These are phyloP conservation scores for Neobulgaria alba DNA, from an alignment of 2,329 filamentous ascomycete genomes.

Conservation along the genomic window DNA sequence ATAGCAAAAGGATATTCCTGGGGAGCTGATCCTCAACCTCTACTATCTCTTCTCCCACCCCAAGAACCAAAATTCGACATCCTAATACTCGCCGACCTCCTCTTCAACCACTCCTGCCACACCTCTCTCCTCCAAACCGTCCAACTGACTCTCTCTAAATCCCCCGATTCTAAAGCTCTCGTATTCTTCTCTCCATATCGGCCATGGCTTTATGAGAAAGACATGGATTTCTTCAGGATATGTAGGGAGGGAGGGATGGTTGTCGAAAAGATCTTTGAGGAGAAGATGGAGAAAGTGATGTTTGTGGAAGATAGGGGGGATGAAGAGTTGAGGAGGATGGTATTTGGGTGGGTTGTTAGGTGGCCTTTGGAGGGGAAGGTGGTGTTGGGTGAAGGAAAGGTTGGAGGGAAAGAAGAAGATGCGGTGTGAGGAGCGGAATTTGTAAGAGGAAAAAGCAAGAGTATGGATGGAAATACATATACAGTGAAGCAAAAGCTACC, in stretches of 20 bases:
- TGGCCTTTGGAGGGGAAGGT: slow-evolving; percentile 10
- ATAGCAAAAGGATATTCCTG: slow-evolving; percentile 71
- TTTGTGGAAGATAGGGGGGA: slow-evolving; percentile 87
- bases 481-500: too few relatives aligned
- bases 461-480: too few relatives aligned
- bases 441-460: too few relatives aligned
- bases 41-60: slow-evolving; percentile 47
- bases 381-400: not conserved
- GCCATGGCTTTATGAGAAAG: slow-evolving; percentile 80
- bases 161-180: slow-evolving; percentile 42
- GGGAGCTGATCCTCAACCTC: slow-evolving; percentile 55
- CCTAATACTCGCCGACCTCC: slow-evolving; percentile 75
- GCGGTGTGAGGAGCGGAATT: too few relatives aligned
- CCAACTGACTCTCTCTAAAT: slow-evolving; percentile 51
- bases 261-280: slow-evolving; percentile 74
- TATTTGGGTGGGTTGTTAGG: slow-evolving; percentile 34
- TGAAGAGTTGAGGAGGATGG: slow-evolving; percentile 69
- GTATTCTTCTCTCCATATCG: slow-evolving; percentile 95
- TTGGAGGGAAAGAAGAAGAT: not conserved
- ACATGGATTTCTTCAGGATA: slow-evolving; percentile 78
- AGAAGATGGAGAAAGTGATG: slow-evolving; percentile 75
- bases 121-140: slow-evolving; percentile 67
- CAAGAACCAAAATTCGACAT: slow-evolving; percentile 56
- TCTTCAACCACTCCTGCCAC: slow-evolving; percentile 90
- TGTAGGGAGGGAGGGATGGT: slow-evolving; percentile 61